These are phyloP conservation scores for Acacia pycnantha DNA, from an alignment of 331 rosid species.

Conservation along the genomic window DNA sequence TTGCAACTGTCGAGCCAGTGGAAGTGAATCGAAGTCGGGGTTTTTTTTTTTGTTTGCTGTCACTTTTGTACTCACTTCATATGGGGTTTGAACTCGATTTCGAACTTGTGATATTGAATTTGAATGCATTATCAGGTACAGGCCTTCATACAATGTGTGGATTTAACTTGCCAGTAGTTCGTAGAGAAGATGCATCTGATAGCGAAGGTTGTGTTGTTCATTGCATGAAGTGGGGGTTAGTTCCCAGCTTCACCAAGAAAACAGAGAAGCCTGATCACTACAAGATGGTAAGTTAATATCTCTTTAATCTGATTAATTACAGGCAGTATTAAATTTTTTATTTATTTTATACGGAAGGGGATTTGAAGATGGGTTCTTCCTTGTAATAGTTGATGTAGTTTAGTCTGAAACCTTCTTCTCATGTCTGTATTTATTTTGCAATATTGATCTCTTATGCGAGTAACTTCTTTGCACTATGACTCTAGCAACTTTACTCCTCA, in stretches of 20 bases:
- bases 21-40: background rate
- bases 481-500: too few relatives aligned
- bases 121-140: constrained; percentile 48
- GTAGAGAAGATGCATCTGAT: constrained; percentile 62
- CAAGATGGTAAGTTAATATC: constrained; percentile 54
- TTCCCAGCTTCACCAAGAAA: constrained; percentile 90
- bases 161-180: constrained; percentile 59
- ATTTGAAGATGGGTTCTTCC: background rate
- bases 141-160: constrained; percentile 74
- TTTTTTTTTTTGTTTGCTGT: background rate
- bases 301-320: background rate
- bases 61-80: background rate
- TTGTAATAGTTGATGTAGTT: background rate
- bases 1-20: background rate
- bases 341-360: background rate
- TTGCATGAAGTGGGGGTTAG: constrained; percentile 92
- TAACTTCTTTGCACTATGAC: too few relatives aligned
- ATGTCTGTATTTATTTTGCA: background rate
- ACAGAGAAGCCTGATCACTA: constrained; percentile 80
- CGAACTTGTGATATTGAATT: background rate
- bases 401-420: background rate
- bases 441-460: too few relatives aligned
- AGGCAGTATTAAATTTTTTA: too few relatives aligned
- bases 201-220: constrained; percentile 57
- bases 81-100: background rate